These are phyloP conservation scores for Nicotiana tabacum DNA, from an alignment of 257 asterid species.

Conservation along the genomic window DNA sequence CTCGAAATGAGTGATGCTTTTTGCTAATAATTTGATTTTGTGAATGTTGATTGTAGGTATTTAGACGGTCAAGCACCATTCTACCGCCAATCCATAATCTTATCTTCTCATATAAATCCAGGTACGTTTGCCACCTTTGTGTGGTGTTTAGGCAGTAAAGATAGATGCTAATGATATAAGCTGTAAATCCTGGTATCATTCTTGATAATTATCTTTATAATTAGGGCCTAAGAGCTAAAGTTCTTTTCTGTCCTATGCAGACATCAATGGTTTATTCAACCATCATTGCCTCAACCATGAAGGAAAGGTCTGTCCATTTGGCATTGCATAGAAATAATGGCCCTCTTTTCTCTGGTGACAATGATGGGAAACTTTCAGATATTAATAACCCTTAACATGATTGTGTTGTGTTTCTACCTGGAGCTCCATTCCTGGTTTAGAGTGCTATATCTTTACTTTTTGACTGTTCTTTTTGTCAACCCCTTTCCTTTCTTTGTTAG, in stretches of 20 bases:
- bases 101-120: constrained; percentile 82
- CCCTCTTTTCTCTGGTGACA: constrained; percentile 3
- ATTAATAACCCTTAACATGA: neutral
- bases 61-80: constrained; percentile 78
- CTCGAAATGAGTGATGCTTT: neutral
- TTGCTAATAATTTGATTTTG: constrained; percentile 14
- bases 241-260: constrained; percentile 38
- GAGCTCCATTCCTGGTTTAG: neutral
- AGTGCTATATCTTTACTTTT: neutral
- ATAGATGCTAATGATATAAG: neutral
- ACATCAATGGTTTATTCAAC: constrained; percentile 70
- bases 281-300: constrained; percentile 71
- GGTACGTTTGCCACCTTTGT: constrained; percentile 33
- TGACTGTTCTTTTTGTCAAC: neutral
- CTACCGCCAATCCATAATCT: constrained; percentile 82
- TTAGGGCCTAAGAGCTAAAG: neutral
- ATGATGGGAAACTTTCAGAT: neutral
- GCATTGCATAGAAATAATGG: neutral
- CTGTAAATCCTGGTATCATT: constrained; percentile 4
- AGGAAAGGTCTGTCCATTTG: constrained; percentile 69
- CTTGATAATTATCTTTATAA: neutral
- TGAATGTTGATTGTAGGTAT: constrained; percentile 44
- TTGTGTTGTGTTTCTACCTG: neutral
- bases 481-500: neutral
- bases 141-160: constrained; percentile 8